These are phyloP conservation scores for Debaryomyces singareniensis DNA, from an alignment of 1,139 yeast genomes.

Conservation along the genomic window DNA sequence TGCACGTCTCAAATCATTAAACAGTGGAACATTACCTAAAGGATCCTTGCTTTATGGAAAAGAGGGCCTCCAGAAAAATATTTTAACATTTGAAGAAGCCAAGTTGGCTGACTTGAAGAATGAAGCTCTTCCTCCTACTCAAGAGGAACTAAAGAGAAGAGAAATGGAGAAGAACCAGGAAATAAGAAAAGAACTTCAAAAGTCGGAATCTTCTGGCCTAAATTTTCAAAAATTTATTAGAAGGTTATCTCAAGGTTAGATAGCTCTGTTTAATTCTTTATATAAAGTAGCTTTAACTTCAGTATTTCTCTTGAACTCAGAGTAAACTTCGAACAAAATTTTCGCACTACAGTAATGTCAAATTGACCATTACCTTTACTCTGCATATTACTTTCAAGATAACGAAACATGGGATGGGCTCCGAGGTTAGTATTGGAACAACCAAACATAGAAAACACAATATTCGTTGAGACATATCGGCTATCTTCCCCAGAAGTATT, in stretches of 20 bases:
- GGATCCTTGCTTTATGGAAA: constrained; percentile 83
- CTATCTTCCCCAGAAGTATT: constrained; percentile 37
- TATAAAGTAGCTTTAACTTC: no score
- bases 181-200: constrained; percentile 38
- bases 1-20: constrained; percentile 65
- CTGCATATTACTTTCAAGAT: no score
- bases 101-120: constrained; percentile 72
- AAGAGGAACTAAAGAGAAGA: constrained; percentile 45
- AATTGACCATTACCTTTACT: no score
- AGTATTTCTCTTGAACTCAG: no score
- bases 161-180: constrained; percentile 41
- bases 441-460: constrained; percentile 40
- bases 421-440: constrained; percentile 17
- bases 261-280: neutral
- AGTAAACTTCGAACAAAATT: no score
- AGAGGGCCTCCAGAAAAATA: constrained; percentile 69
- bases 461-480: constrained; percentile 26
- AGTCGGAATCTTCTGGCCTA: constrained; percentile 28
- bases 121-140: constrained; percentile 86
- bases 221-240: constrained; percentile 39
- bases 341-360: no score
- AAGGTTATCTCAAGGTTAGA: constrained; percentile 25
- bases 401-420: constrained; percentile 1
- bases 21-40: constrained; percentile 68
- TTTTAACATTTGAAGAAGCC: constrained; percentile 80